Base-by-base conservation (phyloP, 306 rosid species). In the Pterocarpus santalinus region DNA sequence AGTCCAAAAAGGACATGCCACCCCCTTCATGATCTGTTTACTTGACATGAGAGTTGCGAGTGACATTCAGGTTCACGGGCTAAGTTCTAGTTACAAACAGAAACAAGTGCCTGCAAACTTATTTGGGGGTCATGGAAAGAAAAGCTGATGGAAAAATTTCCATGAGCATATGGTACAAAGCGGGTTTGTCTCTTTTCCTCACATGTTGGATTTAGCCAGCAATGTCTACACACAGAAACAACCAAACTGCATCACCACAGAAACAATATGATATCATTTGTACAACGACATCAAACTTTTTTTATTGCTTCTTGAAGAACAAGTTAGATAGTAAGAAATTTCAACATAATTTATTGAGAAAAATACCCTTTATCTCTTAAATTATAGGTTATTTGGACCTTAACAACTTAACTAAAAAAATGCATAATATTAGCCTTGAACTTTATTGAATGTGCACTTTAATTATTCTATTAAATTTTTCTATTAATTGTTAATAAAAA, bases 141-240 rank as follows among this genome's bases (percentile, higher is more conserved):
- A 60, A 77, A 35, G 49, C 35, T 70, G 72, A 66, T 80, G 53
- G 56, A 55, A 62, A 76, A 57, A 84, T 39, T 75, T 83, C 84
- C 72, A 63, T 73, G 79, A 75, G 73, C 84, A 83, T 69, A 77
- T 75, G 56, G 86, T 84, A 87, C 88, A 69, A 80, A 61, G 7
- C 60, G 10, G 38, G 38, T 88, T 92, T 90, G 92, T 92, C 97
- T 81, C 92, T 83, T 90, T 86, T 88, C 90, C 92, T 88, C 97
- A 88, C 94, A 83, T 90, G 94, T 90, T 76, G 83, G 88, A 86
- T 85, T 78, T 53, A 80, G 77, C 76, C 87, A 80, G 72, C 86
- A 80, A 75, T 76, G 53, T 57, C 65, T 71, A 35, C 81, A 39
- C 65, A 77, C 34, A 75, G 73, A 82, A 84, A 87, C 85, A 89